A percentile compares a stretch with the other conserved stretches of the same genome.
These are phyloP conservation scores for Suillus plorans DNA, from an alignment of 768 basidiomycete species.

Conservation along the genomic window DNA sequence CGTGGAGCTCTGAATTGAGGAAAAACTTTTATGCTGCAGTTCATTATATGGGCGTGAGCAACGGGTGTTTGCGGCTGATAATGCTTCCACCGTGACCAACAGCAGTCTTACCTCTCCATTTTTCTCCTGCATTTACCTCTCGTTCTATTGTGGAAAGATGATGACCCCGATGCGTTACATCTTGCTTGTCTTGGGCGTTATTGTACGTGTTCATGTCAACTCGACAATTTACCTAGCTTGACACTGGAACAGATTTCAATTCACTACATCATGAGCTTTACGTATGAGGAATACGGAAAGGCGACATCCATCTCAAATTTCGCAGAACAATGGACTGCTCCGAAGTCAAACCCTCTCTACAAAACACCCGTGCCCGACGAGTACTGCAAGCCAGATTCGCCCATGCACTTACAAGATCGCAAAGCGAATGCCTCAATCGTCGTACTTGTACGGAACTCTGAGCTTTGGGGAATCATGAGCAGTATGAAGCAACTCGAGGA, in stretches of 20 bases:
- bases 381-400: constrained; percentile 47
- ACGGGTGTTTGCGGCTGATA: not conserved
- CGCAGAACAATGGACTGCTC: constrained; percentile 21
- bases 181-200: too few relatives aligned
- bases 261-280: constrained; percentile 42
- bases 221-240: constrained; percentile 12
- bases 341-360: constrained; percentile 42
- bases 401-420: constrained; percentile 40
- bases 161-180: constrained; percentile 65
- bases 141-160: constrained; percentile 34
- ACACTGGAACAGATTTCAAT: constrained; percentile 31
- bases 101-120: not conserved
- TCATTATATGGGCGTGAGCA: too few relatives aligned
- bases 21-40: not conserved
- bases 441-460: constrained; percentile 70
- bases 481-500: constrained; percentile 82
- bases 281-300: constrained; percentile 42
- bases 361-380: constrained; percentile 57
- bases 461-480: constrained; percentile 53
- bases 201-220: constrained; percentile 38
- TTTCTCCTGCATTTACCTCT: not conserved
- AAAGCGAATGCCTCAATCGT: constrained; percentile 85
- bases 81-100: not conserved
- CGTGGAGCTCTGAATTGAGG: not conserved
- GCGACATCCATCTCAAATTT: constrained; percentile 39